phyloP scores from a whole-genome alignment of 805 yeast genomes.

The Sugiyamaella valdiviana region DNA sequence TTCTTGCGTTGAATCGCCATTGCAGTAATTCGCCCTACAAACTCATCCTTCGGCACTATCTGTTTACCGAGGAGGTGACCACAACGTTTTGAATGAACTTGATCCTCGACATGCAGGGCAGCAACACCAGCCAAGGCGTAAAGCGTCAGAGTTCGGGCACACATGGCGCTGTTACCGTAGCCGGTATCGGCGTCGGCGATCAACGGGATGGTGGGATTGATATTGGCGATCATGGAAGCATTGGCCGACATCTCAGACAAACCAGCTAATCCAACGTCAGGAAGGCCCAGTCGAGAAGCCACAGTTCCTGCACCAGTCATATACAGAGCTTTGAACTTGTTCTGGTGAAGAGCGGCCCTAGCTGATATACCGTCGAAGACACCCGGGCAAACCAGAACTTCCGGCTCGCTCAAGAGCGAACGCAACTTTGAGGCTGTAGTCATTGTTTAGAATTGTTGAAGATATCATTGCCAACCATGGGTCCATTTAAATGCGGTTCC shows the following conservation, averaged over 20 bases:
- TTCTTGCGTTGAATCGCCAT: slow-evolving; percentile 9
- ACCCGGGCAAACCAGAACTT: slow-evolving; percentile 9
- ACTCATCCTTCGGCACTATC: slow-evolving; percentile 8
- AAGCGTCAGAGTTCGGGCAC: slow-evolving; percentile 8
- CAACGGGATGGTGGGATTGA: slow-evolving; percentile 3
- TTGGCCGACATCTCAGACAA: slow-evolving; percentile 8
- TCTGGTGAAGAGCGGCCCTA: not conserved
- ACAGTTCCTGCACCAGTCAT: slow-evolving; percentile 11
- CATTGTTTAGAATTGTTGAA: too few species aligned
- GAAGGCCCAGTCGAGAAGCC: slow-evolving; percentile 6
- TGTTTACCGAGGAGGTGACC: slow-evolving; percentile 12
- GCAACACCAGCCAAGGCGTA: slow-evolving; percentile 10
- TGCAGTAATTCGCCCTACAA: slow-evolving; percentile 6
- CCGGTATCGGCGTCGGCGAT: slow-evolving; percentile 14
- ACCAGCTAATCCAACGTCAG: slow-evolving; percentile 7
- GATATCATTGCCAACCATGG: too few species aligned
- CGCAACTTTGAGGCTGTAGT: slow-evolving; percentile 3
- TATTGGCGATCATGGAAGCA: slow-evolving; percentile 8
- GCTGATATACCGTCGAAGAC: slow-evolving; percentile 9
- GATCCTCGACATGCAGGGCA: slow-evolving; percentile 13
- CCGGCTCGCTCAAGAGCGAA: slow-evolving; percentile 6
- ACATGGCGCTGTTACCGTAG: slow-evolving; percentile 11
- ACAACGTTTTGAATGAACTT: slow-evolving; percentile 9
- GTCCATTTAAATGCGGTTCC: too few species aligned
- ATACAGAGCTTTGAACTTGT: slow-evolving; percentile 5